Evolutionary conservation across 106 monocot genomes (phyloP), one percentile per base, ranked within the genome.

Genomic region (Amphibolis antarctica): DNA sequence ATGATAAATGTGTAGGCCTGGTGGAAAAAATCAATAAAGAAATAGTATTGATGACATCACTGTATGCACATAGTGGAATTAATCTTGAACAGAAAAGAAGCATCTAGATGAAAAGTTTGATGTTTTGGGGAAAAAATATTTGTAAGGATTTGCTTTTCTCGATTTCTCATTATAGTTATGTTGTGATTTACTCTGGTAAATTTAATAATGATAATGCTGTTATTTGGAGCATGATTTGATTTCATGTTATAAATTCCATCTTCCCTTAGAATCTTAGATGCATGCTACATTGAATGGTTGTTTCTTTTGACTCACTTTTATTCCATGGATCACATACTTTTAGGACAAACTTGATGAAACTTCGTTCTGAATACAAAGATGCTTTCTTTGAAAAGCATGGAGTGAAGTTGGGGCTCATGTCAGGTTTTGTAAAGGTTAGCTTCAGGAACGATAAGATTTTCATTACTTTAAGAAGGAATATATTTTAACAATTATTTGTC

Each of bases 271-370:
- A 19, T 43, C 17, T 20, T 24, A 51, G 10, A 26, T 21, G n/a
- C 45, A 43, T 46, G 46, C 11, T 69, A 3, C 17, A 47, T 26
- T 26, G 29, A 44, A 1, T 11, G 9, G 7, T 7, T 36, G 2
- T 36, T 36, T 36, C 36, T 36, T 36, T 36, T 7, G 7, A 36
- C 7, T 36, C 36, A 36, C 36, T 36, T 7, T 36, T 64, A 48
- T 15, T 44, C 48, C 22, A n/a, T 25, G 20, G 46, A 64, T 26
- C 24, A 21, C 0, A 46, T 63, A 10, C 27, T 20, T 22, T 43
- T 50, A 93, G 93, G 93, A 88, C 93, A n/a, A 93, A 93, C 65
- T 75, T 93, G 75, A 93, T 93, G 88, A 88, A 93, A 77, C 81
- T 88, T 0, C 93, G 93, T 23, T 85, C 93, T 73, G 88, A 93